Conservation (phyloP, 805 yeast species). For the Scheffersomyces lignosus region DNA sequence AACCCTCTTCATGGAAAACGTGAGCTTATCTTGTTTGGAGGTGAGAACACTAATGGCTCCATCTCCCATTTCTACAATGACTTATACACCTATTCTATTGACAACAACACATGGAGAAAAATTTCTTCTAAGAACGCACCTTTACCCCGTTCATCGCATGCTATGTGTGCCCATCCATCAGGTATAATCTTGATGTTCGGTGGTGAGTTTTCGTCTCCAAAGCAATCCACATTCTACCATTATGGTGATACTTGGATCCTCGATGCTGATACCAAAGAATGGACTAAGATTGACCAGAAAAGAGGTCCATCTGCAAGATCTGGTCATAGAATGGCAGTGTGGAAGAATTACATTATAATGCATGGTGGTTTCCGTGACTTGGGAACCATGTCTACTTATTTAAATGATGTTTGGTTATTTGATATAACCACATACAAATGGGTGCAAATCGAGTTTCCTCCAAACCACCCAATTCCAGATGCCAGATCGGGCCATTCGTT, state of each 20-base stretch:
- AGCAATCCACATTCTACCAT: constrained; percentile 93
- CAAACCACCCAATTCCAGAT: constrained; percentile 79
- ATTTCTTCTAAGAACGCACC: constrained; percentile 84
- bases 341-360: constrained; percentile 87
- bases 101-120: constrained; percentile 78
- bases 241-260: constrained; percentile 95
- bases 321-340: constrained; percentile 85
- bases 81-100: constrained; percentile 67
- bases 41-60: constrained; percentile 62
- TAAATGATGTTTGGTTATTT: constrained; percentile 88
- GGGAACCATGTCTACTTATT: constrained; percentile 78
- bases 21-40: constrained; percentile 87
- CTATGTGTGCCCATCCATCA: constrained; percentile 89
- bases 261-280: constrained; percentile 80
- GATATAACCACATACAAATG: constrained; percentile 88
- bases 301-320: constrained; percentile 83
- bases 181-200: constrained; percentile 88
- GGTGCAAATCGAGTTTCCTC: constrained; percentile 86
- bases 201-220: constrained; percentile 96
- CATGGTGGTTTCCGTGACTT: constrained; percentile 94
- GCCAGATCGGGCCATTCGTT: constrained; percentile 93
- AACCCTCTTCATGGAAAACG: constrained; percentile 72
- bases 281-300: constrained; percentile 82
- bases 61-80: constrained; percentile 79
- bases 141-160: constrained; percentile 89